Evolutionary conservation across 139 green algal species (phyloP), one percentile per base, ranked within the genome.

Genomic region (Chlorella sp.): DNA sequence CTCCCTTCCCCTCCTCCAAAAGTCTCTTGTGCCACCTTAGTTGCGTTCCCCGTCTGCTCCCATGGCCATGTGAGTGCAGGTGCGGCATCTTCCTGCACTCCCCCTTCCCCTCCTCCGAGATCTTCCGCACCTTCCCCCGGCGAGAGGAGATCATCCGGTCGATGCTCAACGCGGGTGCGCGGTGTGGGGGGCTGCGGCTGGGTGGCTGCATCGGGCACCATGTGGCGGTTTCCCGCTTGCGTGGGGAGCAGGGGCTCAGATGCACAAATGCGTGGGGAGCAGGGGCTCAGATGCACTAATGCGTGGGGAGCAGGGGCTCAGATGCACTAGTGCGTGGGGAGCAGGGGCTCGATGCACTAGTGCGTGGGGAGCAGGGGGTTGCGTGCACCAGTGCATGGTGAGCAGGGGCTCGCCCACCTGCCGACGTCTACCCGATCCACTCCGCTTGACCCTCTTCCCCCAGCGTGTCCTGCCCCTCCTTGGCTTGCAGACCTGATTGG

Each of bases 1-100:
- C n/a, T n/a, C n/a, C n/a, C n/a, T n/a, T n/a, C n/a, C n/a, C n/a
- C n/a, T n/a, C n/a, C n/a, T n/a, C n/a, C n/a, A n/a, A n/a, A n/a
- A n/a, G n/a, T n/a, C n/a, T n/a, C n/a, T n/a, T n/a, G n/a, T n/a
- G n/a, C n/a, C n/a, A n/a, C n/a, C n/a, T n/a, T n/a, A n/a, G n/a
- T n/a, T n/a, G n/a, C n/a, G n/a, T n/a, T n/a, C n/a, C 40, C 40
- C 19, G 24, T 9, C 54, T 51, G 9, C 75, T 34, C 38, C 64
- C 64, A 44, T 48, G 48, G 32, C 51, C 5, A 8, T 60, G 14
- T 60, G 51, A 14, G 41, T 46, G 38, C 75, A 88, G 92, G 70
- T 94, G 90, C 70, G 97, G 96, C 40, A 91, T 98, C 51, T 99
- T 99, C 90, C 92, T 99, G 85, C 97, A 99, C 92, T 98, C 92